Evolutionary conservation across 352 stramenopile species (phyloP), one percentile per base, ranked within the genome.

Genomic region (Pilasporangium apinafurcum): DNA sequence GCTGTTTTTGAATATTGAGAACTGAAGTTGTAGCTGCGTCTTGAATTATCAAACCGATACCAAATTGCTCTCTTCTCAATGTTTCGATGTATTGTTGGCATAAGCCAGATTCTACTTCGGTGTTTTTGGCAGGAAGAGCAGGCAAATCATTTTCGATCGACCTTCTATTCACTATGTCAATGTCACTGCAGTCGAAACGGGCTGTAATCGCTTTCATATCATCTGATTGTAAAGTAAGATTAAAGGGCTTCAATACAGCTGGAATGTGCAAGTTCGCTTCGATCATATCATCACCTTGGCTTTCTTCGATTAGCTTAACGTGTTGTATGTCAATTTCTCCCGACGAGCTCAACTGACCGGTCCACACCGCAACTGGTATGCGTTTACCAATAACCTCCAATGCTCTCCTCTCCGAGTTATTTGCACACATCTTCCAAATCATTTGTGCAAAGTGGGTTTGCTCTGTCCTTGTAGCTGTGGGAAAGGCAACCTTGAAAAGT

Each of bases 1-100:
- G 75, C 38, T 87, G 65, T 14, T 88, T 77, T 49, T 94, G 83
- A n/a, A 76, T 77, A 16, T 56, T 53, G 24, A 93, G 41, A 5
- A 93, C 76, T 9, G 52, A 52, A 0, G 57, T 67, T 8, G 77
- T 86, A 10, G 63, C 68, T 31, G 65, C 63, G 27, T 88, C 76
- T 10, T 65, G 58, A 30, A 85, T 76, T 24, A 82, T 51, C 4
- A 92, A 41, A 1, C 78, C 83, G 36, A 94, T 74, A 4, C 83
- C 83, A 52, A 94, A 92, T 32, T 91, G 79, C 27, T 83, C 58
- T 8, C 64, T 79, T 8, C 83, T 75, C 5, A 94, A 52, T 5
- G 72, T 45, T 5, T 70, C 44, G 39, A 94, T 86, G 33, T 85
- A 85, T 20, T 41, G 47, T 5, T 62, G 51, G 34, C 79, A 89